phyloP scores from a whole-genome alignment of 2,329 filamentous ascomycete genomes.

The Pyrenophora tritici-repentis region DNA sequence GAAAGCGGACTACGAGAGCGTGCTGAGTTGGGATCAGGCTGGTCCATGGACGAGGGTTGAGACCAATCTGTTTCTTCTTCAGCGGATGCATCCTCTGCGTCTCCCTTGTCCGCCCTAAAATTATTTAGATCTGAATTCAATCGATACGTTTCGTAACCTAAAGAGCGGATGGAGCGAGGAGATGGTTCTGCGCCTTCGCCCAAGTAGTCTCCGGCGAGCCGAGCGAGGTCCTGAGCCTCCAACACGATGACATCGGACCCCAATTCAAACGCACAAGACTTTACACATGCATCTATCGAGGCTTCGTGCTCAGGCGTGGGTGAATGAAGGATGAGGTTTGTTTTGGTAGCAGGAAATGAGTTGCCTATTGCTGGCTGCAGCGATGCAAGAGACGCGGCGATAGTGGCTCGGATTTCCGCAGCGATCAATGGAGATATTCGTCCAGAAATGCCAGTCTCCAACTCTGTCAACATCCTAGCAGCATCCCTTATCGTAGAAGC shows the following conservation, averaged over 20 bases:
- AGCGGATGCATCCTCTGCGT: slow-evolving; percentile 31
- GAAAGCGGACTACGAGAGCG: slow-evolving; percentile 20
- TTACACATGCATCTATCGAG: slow-evolving; percentile 65
- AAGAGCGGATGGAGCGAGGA: slow-evolving; percentile 51
- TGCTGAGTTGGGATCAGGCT: slow-evolving; percentile 15
- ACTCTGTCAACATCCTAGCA: slow-evolving; percentile 17
- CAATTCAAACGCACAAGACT: slow-evolving; percentile 64
- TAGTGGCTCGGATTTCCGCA: slow-evolving; percentile 56
- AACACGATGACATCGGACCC: slow-evolving; percentile 70
- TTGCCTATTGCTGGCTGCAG: slow-evolving; percentile 45
- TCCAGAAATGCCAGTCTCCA: slow-evolving; percentile 7
- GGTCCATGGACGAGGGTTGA: slow-evolving; percentile 17
- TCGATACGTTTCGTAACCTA: slow-evolving; percentile 62
- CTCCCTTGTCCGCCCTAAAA: slow-evolving; percentile 35
- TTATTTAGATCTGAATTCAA: slow-evolving; percentile 38
- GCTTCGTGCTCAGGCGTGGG: slow-evolving; percentile 60
- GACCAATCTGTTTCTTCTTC: slow-evolving; percentile 48
- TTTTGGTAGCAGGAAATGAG: slow-evolving; percentile 56
- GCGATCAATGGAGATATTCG: slow-evolving; percentile 34
- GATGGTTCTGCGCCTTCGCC: slow-evolving; percentile 63
- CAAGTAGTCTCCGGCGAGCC: slow-evolving; percentile 71
- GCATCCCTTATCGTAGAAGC: slow-evolving; percentile 18
- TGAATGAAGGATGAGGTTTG: slow-evolving; percentile 64
- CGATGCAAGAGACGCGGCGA: slow-evolving; percentile 55
- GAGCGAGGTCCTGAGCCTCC: slow-evolving; percentile 71